Base-by-base conservation (phyloP, 179 eudicot genomes). In the Silene noctiflora region DNA sequence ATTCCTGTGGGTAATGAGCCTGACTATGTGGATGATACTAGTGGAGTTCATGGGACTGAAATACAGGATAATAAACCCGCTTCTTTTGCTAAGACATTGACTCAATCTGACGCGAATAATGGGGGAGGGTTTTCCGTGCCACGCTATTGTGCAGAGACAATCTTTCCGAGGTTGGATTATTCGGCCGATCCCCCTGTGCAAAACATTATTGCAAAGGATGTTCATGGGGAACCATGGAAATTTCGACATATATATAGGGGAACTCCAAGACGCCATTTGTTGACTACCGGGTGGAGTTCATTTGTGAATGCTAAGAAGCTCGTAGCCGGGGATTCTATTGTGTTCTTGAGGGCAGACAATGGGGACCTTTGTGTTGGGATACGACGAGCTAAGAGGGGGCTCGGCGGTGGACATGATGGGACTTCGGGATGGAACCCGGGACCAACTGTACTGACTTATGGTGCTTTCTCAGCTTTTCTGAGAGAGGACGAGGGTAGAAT, bases 101-200 rank as follows among this genome's bases (percentile, higher is more conserved):
- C 98, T 2, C 97, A 89, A 24, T 94, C 98, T 3, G 98, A 94
- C 75, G 98, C 97, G 0, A 92, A 92, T 74, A 93, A 93, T 21
- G 99, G 99, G 53, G 98, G 98, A 20, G 99, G 99, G 9, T 95
- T 95, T 74, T 95, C 99, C 0, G 98, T 95, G 4, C 99, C 99
- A 0, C 82, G 94, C 31, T 93, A 93, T 65, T 95, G 99, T 61
- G 99, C 99, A 0, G 99, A 95, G 71, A 95, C 97, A 0, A 93
- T 95, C 60, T 95, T 95, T 42, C 99, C 98, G 0, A 75, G 88
- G 69, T 69, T 95, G 82, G 97, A 95, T 80, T 91, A 95, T 65
- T 77, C 92, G 0, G 90, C 94, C 0, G 95, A 91, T 48, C 99
- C 97, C 0, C 98, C 99, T 0, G 97, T 91, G 53, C 99, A 95